Base-by-base conservation (phyloP, 148 eudicot species). In the Rhododendron williamsianum region DNA sequence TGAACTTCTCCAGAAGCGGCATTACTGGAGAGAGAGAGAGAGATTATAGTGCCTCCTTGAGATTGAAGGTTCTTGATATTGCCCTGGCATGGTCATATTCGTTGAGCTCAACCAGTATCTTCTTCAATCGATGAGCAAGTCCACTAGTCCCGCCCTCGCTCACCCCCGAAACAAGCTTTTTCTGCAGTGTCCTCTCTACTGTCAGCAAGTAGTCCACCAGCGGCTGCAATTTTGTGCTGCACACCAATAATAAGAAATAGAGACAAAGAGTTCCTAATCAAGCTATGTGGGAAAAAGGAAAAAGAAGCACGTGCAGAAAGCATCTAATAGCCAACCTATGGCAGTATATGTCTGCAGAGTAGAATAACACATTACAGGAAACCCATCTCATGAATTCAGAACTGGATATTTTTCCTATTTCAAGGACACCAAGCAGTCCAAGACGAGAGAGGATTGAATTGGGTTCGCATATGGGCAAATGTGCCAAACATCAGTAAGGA, bases 71-170 rank as follows among this genome's bases (percentile, higher is more conserved):
- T 89, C 92, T 91, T 2, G 89, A 89, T 36, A 95, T 86, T 63
- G 90, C 84, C 85, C 98, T 89, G 80, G 98, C 99, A 65, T 91
- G 91, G 81, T 96, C 99, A 27, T 95, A 96, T 86, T 94, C 96
- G 33, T 96, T 93, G 78, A 96, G 94, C 85, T 94, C 98, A 76
- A 95, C 97, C 77, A 95, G 92, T 95, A 97, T 93, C 91, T 92
- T 97, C 94, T 91, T 94, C 88, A 96, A 80, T 51, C 98, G 89
- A 33, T 95, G 97, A 81, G 97, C 98, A 84, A 97, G 92, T 84
- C 90, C 91, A 52, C 84, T 83, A 21, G 85, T 90, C 84, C 92
- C 97, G n/a, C 86, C 65, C 73, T 92, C 95, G 13, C 85, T 83
- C 35, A 84, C 87, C 43, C 93, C 93, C 4, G 91, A 88, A 48